Conservation (phyloP, 768 basidiomycete genomes). For the Rhizopogon salebrosus region DNA sequence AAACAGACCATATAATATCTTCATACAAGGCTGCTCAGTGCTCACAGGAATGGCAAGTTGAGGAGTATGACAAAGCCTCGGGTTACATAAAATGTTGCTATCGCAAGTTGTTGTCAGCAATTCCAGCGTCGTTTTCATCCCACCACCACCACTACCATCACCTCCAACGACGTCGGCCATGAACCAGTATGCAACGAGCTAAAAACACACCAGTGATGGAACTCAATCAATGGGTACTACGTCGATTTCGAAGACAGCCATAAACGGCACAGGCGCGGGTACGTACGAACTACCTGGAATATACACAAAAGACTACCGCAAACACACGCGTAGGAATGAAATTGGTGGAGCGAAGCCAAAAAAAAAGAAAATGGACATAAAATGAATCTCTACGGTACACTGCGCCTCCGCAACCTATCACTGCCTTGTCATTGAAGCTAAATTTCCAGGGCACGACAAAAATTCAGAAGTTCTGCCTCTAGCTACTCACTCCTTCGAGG, state of each 20-base stretch:
- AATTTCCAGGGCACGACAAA: slow-evolving; percentile 1
- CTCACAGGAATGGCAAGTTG: not conserved
- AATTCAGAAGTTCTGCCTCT: not conserved
- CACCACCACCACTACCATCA: slow-evolving; percentile 33
- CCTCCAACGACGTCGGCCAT: slow-evolving; percentile 2
- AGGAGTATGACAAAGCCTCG: slow-evolving; percentile 26
- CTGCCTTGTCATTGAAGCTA: slow-evolving; percentile 3
- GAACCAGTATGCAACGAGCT: not conserved
- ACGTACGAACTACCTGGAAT: slow-evolving; percentile 1
- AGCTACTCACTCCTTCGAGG: slow-evolving; percentile 20
- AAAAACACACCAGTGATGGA: not conserved
- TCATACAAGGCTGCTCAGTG: too few relatives aligned
- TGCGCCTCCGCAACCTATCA: not conserved
- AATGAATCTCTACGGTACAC: not conserved
- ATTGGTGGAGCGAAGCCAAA: not conserved
- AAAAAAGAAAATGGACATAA: not conserved
- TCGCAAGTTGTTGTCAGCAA: slow-evolving; percentile 28
- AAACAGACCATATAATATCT: not conserved
- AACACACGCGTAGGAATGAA: not conserved
- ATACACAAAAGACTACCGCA: slow-evolving; percentile 1
- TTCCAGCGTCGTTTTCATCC: slow-evolving; percentile 22
- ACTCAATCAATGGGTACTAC: not conserved
- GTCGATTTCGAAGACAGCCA: not conserved
- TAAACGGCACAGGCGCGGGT: slow-evolving; percentile 4
- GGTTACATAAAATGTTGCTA: slow-evolving; percentile 31